Conservation (phyloP, 2,329 filamentous ascomycete genomes). For the Apiospora arundinis region DNA sequence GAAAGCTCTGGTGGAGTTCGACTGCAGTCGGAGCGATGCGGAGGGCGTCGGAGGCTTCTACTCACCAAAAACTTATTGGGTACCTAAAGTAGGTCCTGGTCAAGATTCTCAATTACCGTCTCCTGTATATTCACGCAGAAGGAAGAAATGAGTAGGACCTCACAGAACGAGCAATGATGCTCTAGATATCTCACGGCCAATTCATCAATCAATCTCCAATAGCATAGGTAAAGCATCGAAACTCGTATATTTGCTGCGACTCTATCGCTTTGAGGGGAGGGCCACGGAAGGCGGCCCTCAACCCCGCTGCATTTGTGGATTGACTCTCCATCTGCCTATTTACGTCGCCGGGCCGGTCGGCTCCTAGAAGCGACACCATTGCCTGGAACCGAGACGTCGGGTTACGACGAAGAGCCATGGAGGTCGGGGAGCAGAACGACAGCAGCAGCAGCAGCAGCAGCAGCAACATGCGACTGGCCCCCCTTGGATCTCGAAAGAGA, state of each 20-base stretch:
- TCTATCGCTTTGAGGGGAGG: neutral
- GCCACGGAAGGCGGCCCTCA: slow-evolving; percentile 24
- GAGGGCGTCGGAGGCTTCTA: slow-evolving; percentile 14
- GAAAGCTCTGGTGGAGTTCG: slow-evolving; percentile 13
- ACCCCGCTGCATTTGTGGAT: slow-evolving; percentile 22
- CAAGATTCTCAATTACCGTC: neutral
- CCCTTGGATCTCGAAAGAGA: no score
- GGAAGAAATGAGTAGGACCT: neutral
- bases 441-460: no score
- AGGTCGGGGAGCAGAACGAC: neutral
- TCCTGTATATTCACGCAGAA: neutral
- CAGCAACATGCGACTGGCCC: no score
- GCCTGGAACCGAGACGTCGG: neutral
- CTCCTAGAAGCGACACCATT: slow-evolving; percentile 3
- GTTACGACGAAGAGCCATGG: neutral
- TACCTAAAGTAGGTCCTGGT: no score
- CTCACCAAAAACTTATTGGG: neutral
- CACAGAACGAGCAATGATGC: neutral
- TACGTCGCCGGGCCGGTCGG: slow-evolving; percentile 15
- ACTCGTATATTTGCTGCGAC: neutral
- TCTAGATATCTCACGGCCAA: neutral
- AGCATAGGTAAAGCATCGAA: neutral
- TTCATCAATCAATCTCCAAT: neutral
- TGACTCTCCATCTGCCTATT: slow-evolving; percentile 4
- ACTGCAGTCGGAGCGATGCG: slow-evolving; percentile 15